Conservation (phyloP, 2,329 filamentous ascomycete genomes). For the Pseudocercospora crystallina region DNA sequence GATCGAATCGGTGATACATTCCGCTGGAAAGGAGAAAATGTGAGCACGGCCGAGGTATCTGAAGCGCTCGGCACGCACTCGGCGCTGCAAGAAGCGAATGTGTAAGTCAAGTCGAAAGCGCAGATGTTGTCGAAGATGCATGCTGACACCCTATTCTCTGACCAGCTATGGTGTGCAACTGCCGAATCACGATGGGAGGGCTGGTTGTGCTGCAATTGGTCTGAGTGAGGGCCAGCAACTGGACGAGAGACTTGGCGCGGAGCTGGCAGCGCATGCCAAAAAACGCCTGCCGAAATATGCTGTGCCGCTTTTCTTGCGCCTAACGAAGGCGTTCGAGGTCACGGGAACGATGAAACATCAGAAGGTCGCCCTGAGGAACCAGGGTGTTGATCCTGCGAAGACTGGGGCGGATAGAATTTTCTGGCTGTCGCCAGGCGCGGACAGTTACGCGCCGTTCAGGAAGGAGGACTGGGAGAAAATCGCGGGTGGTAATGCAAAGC, state of each 20-base stretch:
- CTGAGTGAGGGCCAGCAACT: conserved; percentile 43
- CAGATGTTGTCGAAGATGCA: too few relatives aligned
- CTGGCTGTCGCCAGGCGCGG: conserved; percentile 63
- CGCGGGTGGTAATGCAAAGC: conserved; percentile 66
- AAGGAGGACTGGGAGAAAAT: conserved; percentile 68
- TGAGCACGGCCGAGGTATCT: conserved; percentile 64
- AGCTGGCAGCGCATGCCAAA: conserved; percentile 60
- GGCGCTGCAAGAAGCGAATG: conserved; percentile 73
- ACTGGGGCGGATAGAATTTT: conserved; percentile 54
- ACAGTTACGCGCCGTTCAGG: conserved; percentile 66
- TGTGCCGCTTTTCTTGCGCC: conserved; percentile 72
- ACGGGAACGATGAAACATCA: conserved; percentile 91
- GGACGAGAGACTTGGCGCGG: conserved; percentile 41
- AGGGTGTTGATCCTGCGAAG: conserved; percentile 69
- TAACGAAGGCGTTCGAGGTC: conserved; percentile 60
- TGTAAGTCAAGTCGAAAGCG: conserved; percentile 37
- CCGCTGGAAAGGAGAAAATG: conserved; percentile 67
- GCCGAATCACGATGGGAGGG: conserved; percentile 78
- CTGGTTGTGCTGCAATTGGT: conserved; percentile 73
- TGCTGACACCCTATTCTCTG: too few relatives aligned
- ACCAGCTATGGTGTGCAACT: conserved; percentile 69
- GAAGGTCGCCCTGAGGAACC: conserved; percentile 69
- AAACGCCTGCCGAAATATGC: conserved; percentile 69
- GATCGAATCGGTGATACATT: conserved; percentile 79
- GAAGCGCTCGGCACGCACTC: conserved; percentile 68